Percentiles rank a stretch among this genome's conserved stretches.
These are phyloP conservation scores for Teratosphaeria epicoccoides DNA, from an alignment of 2,329 filamentous ascomycete genomes.

Conservation along the genomic window DNA sequence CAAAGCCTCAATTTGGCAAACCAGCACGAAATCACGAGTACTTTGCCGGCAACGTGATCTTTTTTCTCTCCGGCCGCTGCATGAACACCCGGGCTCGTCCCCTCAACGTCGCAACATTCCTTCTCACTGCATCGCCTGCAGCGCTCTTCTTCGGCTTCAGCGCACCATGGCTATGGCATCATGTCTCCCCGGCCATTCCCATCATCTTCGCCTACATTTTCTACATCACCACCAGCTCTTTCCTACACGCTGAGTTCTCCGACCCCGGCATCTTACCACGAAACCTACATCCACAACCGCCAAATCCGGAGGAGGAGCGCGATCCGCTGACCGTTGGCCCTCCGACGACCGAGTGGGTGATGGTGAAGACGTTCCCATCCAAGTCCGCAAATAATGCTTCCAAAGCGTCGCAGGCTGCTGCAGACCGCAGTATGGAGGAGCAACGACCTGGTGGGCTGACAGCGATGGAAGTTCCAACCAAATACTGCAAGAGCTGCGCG, in stretches of 20 bases:
- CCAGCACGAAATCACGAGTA: conserved; percentile 74
- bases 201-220: conserved; percentile 86
- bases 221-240: conserved; percentile 83
- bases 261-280: conserved; percentile 91
- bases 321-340: conserved; percentile 75
- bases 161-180: conserved; percentile 73
- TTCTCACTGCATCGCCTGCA: conserved; percentile 67
- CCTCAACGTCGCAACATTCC: conserved; percentile 76
- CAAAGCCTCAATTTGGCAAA: background rate
- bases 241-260: conserved; percentile 80
- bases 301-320: conserved; percentile 54
- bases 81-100: conserved; percentile 70
- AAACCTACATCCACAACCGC: conserved; percentile 83
- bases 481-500: conserved; percentile 95
- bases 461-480: conserved; percentile 95
- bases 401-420: background rate
- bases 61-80: conserved; percentile 73
- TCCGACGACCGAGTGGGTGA: conserved; percentile 83
- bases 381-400: background rate
- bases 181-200: conserved; percentile 80
- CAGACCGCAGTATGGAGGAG: conserved; percentile 3
- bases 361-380: conserved; percentile 45
- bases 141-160: conserved; percentile 78
- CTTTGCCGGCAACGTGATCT: conserved; percentile 86
- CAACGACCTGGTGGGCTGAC: background rate